Evolutionary conservation across 495 filamentous ascomycete genomes (phyloP), one percentile per base, ranked within the genome.

Genomic region (Lophiotrema nucula): DNA sequence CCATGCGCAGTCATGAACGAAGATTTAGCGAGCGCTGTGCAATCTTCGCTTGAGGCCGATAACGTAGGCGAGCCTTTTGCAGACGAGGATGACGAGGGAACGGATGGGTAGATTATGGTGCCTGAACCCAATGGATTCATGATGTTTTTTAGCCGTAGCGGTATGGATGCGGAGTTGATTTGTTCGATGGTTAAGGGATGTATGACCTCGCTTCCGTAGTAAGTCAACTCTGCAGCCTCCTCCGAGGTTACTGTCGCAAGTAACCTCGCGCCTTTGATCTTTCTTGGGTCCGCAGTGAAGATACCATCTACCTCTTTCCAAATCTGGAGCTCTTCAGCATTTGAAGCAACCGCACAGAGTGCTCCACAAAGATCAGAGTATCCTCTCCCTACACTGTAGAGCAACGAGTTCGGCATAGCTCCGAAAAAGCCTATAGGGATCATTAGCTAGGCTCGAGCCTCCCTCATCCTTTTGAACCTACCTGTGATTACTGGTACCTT

Each of bases 301-400:
- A 95, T 92, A 21, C 90, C 90, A 67, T 93, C 89, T 19, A 95
- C 90, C 65, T 95, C 90, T 73, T 95, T 95, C 89, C 90, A 92
- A 6, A 95, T 86, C 67, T 96, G 90, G 21, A 95, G 77, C 66
- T 96, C 90, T 27, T 84, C 77, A 3, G 89, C 88, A 52, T 80
- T 79, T 0, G 89, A 72, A 19, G 88, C 90, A 2, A 95, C 89
- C 5, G 90, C 89, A 24, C 86, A 81, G 12, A 95, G 72, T 31
- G 91, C 88, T 1, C 89, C 89, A 65, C 90, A 95, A 31, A 96
- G 80, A 72, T 96, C 90, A 0, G 89, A 93, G 67, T 96, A 96
- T 4, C 90, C 90, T 57, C 90, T 83, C 19, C 90, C 90, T 57
- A 95, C 81, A 39, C 87, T 83, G 53, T 88, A 81, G 53, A 95